phyloP scores from a whole-genome alignment of 495 filamentous ascomycete species.

The Mycothermus thermophilus region DNA sequence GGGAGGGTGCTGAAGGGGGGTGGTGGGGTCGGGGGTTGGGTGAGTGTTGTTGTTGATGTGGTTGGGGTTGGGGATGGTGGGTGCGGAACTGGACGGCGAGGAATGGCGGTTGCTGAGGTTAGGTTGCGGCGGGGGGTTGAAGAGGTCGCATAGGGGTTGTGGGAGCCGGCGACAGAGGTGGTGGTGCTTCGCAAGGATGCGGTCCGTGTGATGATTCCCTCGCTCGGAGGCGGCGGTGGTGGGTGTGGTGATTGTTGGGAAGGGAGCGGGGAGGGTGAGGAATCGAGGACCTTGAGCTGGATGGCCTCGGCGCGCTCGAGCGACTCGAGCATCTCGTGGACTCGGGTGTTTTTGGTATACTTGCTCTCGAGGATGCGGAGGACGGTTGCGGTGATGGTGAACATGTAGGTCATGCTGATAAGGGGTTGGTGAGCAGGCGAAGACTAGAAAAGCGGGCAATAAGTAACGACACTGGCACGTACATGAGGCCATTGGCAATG shows the following conservation, averaged over 20 bases:
- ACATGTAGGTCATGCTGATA: constrained; percentile 25
- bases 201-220: constrained; percentile 22
- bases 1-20: constrained; percentile 7
- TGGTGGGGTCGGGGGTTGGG: neutral
- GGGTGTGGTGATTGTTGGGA: neutral
- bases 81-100: no score
- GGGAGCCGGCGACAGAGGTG: constrained; percentile 7
- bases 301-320: constrained; percentile 16
- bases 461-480: no score
- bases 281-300: constrained; percentile 11
- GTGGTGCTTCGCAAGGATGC: constrained; percentile 20
- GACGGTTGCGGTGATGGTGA: constrained; percentile 18
- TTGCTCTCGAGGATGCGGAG: constrained; percentile 20
- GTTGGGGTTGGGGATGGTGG: neutral
- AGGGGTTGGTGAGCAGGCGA: constrained; percentile 1
- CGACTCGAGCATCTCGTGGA: constrained; percentile 13
- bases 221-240: constrained; percentile 14
- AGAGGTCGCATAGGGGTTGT: neutral
- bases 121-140: constrained; percentile 5
- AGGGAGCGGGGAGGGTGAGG: constrained; percentile 2
- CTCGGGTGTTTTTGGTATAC: constrained; percentile 13
- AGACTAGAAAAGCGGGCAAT: neutral
- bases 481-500: constrained; percentile 23
- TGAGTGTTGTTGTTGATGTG: constrained; percentile 5
- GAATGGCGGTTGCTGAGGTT: no score